A percentile compares a stretch with the other conserved stretches of the same genome.
These are phyloP conservation scores for Tilletia walkeri DNA, from an alignment of 1,284 basidiomycete species.

Conservation along the genomic window DNA sequence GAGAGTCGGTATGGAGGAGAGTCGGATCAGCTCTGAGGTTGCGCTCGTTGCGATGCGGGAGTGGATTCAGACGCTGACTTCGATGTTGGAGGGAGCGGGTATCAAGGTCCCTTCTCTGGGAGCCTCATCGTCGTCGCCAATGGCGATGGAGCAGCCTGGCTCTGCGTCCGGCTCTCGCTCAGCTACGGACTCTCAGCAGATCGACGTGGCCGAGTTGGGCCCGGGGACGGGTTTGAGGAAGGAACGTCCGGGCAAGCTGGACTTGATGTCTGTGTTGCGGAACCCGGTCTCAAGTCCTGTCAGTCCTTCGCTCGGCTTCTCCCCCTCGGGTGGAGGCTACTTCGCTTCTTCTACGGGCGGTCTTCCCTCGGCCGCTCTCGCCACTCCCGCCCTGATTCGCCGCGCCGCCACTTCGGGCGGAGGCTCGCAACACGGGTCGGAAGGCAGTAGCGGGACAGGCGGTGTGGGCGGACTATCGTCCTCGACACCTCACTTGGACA, in stretches of 20 bases:
- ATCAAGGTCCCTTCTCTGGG: neutral
- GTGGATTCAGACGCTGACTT: neutral
- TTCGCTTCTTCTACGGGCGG: slow-evolving; percentile 17
- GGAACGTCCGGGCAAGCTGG: no score
- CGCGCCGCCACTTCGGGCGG: neutral
- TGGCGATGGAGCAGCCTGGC: neutral
- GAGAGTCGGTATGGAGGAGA: neutral
- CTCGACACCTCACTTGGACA: neutral
- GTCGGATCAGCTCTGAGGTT: neutral
- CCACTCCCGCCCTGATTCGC: neutral
- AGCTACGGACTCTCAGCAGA: slow-evolving; percentile 15
- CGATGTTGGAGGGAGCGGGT: neutral
- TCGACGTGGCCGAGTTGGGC: slow-evolving; percentile 28
- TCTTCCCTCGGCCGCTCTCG: neutral
- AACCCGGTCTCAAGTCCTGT: slow-evolving; percentile 40
- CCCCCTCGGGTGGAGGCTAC: slow-evolving; percentile 26
- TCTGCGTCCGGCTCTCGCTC: neutral
- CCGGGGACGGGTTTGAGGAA: neutral
- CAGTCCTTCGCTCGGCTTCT: slow-evolving; percentile 27
- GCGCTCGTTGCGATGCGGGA: neutral
- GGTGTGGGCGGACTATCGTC: neutral
- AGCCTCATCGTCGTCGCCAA: neutral
- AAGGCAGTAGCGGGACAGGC: neutral
- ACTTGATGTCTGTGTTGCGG: slow-evolving; percentile 21
- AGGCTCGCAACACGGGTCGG: neutral